These are phyloP conservation scores for Ogataea salicorniae DNA, from an alignment of 805 yeast genomes.

Conservation along the genomic window DNA sequence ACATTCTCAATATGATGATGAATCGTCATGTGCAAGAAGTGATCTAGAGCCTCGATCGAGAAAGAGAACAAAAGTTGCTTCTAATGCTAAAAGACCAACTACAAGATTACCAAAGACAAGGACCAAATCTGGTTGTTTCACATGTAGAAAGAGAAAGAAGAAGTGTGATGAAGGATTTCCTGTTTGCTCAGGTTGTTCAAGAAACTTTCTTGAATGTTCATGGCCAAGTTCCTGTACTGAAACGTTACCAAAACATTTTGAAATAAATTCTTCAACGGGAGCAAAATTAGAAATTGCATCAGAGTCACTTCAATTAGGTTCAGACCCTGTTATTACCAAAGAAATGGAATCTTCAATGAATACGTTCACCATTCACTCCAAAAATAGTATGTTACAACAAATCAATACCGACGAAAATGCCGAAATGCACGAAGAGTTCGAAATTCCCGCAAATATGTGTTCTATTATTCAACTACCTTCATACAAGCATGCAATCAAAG, in stretches of 20 bases:
- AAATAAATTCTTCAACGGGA: slow-evolving; percentile 18
- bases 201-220: slow-evolving; percentile 30
- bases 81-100: slow-evolving; percentile 1
- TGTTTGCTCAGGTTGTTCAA: slow-evolving; percentile 30
- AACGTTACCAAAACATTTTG: slow-evolving; percentile 25
- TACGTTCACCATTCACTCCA: background rate
- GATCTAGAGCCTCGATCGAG: background rate
- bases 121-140: slow-evolving; percentile 33
- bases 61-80: slow-evolving; percentile 1
- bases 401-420: background rate
- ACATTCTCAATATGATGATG: background rate
- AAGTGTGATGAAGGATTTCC: slow-evolving; percentile 32
- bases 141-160: slow-evolving; percentile 34
- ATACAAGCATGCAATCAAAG: slow-evolving; percentile 15
- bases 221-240: slow-evolving; percentile 27
- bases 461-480: slow-evolving; percentile 21
- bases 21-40: no score
- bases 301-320: no score
- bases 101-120: slow-evolving; percentile 18
- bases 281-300: slow-evolving; percentile 1
- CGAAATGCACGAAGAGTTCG: slow-evolving; percentile 14
- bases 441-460: slow-evolving; percentile 25
- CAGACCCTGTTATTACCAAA: no score
- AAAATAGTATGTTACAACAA: background rate
- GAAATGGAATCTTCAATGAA: background rate